Evolutionary conservation across 441 rosid species (phyloP).

Genomic region (Daphne laureola): DNA sequence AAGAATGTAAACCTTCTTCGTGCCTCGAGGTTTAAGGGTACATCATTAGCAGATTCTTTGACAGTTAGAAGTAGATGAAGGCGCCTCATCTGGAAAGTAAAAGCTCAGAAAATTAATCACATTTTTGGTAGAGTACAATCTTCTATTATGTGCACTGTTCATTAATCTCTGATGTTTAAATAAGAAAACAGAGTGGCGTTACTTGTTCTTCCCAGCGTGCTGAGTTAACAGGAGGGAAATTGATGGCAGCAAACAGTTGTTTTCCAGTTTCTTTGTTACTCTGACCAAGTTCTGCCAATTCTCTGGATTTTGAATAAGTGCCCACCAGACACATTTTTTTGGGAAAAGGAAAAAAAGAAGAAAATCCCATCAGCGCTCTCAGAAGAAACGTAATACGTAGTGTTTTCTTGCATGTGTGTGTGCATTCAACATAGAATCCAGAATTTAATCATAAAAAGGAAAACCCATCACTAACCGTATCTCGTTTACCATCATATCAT

Average conservation of each 20-base stretch:
- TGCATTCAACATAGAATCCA: not conserved
- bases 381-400: conserved; percentile 2
- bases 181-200: conserved; percentile 5
- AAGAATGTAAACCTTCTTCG: conserved; percentile 93
- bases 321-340: no score
- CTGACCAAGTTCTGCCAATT: conserved; percentile 77
- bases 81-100: conserved; percentile 63
- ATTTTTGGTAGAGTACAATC: not conserved
- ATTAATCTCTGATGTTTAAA: conserved; percentile 13
- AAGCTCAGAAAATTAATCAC: conserved; percentile 6
- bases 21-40: conserved; percentile 96
- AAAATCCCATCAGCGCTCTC: conserved; percentile 10
- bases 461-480: conserved; percentile 54
- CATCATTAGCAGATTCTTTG: conserved; percentile 86
- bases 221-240: conserved; percentile 73
- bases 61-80: conserved; percentile 91
- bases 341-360: conserved; percentile 1
- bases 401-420: not conserved
- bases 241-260: conserved; percentile 86
- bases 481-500: conserved; percentile 97
- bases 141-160: not conserved
- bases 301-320: conserved; percentile 36
- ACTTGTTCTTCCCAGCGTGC: conserved; percentile 99
- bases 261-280: conserved; percentile 89
- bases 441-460: conserved; percentile 13